Evolutionary conservation across 1,139 yeast species (phyloP), one percentile per base, ranked within the genome.

Genomic region (Geotrichum europaeum): DNA sequence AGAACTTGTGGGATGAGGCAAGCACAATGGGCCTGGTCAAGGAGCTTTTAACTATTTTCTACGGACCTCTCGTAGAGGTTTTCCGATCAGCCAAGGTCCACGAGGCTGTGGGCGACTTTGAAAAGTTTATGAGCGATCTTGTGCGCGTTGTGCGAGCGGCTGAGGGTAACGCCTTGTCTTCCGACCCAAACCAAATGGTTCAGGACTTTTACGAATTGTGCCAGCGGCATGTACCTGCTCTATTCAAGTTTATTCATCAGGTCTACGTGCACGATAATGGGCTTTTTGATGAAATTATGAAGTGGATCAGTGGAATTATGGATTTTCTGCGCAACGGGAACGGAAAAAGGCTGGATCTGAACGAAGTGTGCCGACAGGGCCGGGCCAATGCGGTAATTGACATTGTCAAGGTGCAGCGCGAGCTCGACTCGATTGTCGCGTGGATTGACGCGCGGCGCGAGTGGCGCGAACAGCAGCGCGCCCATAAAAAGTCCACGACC

Each of bases 1-100:
- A 85, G 66, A 84, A 85, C 69, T 74, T 92, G 55, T 89, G 97
- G 95, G 84, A 84, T 59, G 96, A 91, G 68, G 91, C 94, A 0
- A 89, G 87, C 67, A 76, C 95, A 51, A 84, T 91, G 28, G 79
- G 79, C 55, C 77, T 92, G 52, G 76, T 91, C 61, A 87, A 87
- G 65, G 89, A 88, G 60, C 77, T 89, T 49, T 79, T 92, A 51
- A 82, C 91, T 0, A 80, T 90, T 60, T 87, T 92, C 67, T 91
- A 91, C 71, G 90, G 89, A 65, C 97, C 97, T 1, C 76, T 92
- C 70, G 88, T 91, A 65, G 81, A 80, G 52, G 79, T 92, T 1
- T 88, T 92, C 75, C 84, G 86, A 63, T 82, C 84, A 58, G 90
- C 96, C 32, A 84, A 87, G 64, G 81, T 92, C 64, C 89, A 90